These are phyloP conservation scores for Fraxinus dipetala DNA, from an alignment of 305 asterid genomes.

Conservation along the genomic window DNA sequence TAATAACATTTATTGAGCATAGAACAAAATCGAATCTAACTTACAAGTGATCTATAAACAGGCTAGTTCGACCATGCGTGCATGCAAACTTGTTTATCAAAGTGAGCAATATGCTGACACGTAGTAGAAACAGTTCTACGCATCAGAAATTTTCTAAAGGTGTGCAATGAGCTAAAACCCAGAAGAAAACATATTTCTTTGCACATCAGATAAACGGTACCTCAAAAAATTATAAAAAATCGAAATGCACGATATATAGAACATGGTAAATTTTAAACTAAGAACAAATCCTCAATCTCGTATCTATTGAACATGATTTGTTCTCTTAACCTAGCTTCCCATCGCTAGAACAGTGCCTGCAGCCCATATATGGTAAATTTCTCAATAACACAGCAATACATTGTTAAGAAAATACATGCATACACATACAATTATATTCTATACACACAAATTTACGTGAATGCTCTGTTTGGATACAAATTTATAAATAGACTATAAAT, in stretches of 20 bases:
- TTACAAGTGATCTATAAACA: neutral
- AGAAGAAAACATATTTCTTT: neutral
- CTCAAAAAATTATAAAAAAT: neutral
- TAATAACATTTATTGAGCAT: slow-evolving; percentile 8
- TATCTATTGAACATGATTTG: neutral
- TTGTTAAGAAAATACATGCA: neutral
- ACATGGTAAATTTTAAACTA: neutral
- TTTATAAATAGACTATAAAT: neutral
- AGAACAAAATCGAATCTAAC: slow-evolving; percentile 13
- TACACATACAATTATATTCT: neutral
- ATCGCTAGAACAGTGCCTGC: neutral
- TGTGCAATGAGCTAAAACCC: slow-evolving; percentile 16
- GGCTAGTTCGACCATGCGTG: slow-evolving; percentile 25
- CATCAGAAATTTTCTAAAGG: neutral
- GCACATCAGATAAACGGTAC: slow-evolving; percentile 9
- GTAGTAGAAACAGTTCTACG: neutral
- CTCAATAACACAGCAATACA: slow-evolving; percentile 12
- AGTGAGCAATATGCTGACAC: neutral
- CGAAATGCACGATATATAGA: neutral
- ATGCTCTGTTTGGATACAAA: neutral
- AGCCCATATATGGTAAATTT: slow-evolving; percentile 14
- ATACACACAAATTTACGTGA: slow-evolving; percentile 16
- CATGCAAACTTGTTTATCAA: slow-evolving; percentile 12
- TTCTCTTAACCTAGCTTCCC: neutral
- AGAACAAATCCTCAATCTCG: neutral